These are phyloP conservation scores for Racocetra persica DNA, from an alignment of 371 early-diverging fungal genomes.

Conservation along the genomic window DNA sequence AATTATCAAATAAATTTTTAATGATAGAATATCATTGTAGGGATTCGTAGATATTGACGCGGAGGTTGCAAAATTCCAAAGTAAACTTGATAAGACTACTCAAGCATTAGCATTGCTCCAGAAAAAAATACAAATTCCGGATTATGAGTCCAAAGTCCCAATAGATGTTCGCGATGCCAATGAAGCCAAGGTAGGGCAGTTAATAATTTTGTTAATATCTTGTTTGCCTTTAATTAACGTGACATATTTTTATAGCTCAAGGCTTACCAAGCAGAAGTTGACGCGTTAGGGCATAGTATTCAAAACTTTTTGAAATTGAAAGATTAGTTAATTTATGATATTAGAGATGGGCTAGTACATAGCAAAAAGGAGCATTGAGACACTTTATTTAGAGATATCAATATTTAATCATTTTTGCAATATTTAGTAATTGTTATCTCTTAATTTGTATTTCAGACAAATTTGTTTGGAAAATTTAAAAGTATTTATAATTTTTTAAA, in stretches of 20 bases:
- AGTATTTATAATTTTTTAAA: too few species aligned
- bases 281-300: slow-evolving; percentile 65
- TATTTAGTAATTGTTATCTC: too few species aligned
- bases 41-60: slow-evolving; percentile 82
- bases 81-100: slow-evolving; percentile 67
- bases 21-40: slow-evolving; percentile 11
- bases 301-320: slow-evolving; percentile 69
- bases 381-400: too few species aligned
- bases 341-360: neutral
- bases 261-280: slow-evolving; percentile 74
- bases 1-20: neutral
- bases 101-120: slow-evolving; percentile 57
- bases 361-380: too few species aligned
- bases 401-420: too few species aligned
- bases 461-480: too few species aligned
- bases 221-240: slow-evolving; percentile 24
- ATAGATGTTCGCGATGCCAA: slow-evolving; percentile 71
- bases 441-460: too few species aligned
- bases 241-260: slow-evolving; percentile 56
- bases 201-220: slow-evolving; percentile 16
- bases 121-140: slow-evolving; percentile 66
- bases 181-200: slow-evolving; percentile 54
- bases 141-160: slow-evolving; percentile 70
- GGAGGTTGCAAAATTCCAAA: slow-evolving; percentile 76
- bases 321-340: slow-evolving; percentile 46